Evolutionary conservation across 768 basidiomycete genomes (phyloP), one percentile per base, ranked within the genome.

Genomic region (Gautieria morchelliformis): DNA sequence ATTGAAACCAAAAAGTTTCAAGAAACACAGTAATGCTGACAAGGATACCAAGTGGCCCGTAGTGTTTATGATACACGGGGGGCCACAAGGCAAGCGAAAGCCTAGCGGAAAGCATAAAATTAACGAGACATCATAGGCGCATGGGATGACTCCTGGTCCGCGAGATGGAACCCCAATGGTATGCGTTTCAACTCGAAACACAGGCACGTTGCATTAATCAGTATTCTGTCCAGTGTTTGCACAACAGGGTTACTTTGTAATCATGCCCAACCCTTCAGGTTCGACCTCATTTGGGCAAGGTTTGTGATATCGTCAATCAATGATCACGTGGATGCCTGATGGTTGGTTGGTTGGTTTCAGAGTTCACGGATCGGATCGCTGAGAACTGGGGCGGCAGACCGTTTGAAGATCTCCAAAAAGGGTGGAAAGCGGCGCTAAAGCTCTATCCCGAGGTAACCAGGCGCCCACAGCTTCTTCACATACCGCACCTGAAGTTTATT

Each of bases 251-350:
- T 99, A 97, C 70, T 84, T 95, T 63, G 80, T 83, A 11, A 77
- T 96, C 41, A 77, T 85, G 32, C 85, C 96, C 63, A 97, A 98
- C 67, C 95, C 95, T 2, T 95, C 93, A 0, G 95, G 95, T 9
- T 89, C 87, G 30, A 97, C 95, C 4, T 85, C 89, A 0, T 96
- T 93, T 63, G 93, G 93, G 4, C 93, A 95, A 78, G 76, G 89
- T 84, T 17, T n/a, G 42, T 32, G 27, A 27, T 58, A 33, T 44
- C 24, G 15, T 51, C 14, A 10, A 37, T 44, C 45, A 37, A 49
- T 58, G 15, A 57, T 33, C 14, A 41, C 30, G 42, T 39, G 45
- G 44, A 17, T n/a, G 48, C 6, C 39, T 32, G 9, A 44, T 45
- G 7, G 45, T 15, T 32, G 10, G n/a, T 15, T 32, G 10, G n/a